Conservation (phyloP, 2,329 filamentous ascomycete genomes). For the Thielaviopsis musarum region DNA sequence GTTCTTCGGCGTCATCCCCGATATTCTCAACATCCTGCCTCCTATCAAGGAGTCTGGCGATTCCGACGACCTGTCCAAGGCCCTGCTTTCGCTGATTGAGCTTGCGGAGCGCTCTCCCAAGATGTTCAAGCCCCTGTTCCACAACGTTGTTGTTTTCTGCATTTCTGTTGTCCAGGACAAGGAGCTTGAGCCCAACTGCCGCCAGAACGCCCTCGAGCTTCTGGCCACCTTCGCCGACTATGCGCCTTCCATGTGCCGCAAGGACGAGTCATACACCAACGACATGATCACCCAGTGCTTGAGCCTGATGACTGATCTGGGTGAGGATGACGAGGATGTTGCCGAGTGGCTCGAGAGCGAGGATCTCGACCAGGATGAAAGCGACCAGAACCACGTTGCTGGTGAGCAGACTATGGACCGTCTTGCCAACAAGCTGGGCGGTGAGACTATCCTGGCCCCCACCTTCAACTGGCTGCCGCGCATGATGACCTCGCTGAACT, state of each 20-base stretch:
- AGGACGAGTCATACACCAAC: conserved; percentile 76
- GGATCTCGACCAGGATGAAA: conserved; percentile 90
- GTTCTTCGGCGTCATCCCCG: conserved; percentile 73
- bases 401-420: conserved; percentile 98
- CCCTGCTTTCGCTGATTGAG: conserved; percentile 80
- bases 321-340: conserved; percentile 85
- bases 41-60: conserved; percentile 85
- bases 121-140: conserved; percentile 95
- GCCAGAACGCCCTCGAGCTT: conserved; percentile 88
- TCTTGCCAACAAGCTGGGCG: conserved; percentile 89
- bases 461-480: conserved; percentile 94
- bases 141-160: conserved; percentile 80
- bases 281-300: conserved; percentile 98
- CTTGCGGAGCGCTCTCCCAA: conserved; percentile 86
- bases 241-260: conserved; percentile 84
- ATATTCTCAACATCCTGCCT: conserved; percentile 84
- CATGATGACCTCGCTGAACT: conserved; percentile 91
- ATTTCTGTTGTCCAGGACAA: conserved; percentile 92
- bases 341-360: conserved; percentile 85
- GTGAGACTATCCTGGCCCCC: conserved; percentile 76
- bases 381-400: conserved; percentile 90
- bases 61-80: conserved; percentile 79
- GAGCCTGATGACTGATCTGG: conserved; percentile 95
- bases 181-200: conserved; percentile 73
- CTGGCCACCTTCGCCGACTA: conserved; percentile 98